phyloP scores from a whole-genome alignment of 2,329 filamentous ascomycete species.

The Bisporella sp. region DNA sequence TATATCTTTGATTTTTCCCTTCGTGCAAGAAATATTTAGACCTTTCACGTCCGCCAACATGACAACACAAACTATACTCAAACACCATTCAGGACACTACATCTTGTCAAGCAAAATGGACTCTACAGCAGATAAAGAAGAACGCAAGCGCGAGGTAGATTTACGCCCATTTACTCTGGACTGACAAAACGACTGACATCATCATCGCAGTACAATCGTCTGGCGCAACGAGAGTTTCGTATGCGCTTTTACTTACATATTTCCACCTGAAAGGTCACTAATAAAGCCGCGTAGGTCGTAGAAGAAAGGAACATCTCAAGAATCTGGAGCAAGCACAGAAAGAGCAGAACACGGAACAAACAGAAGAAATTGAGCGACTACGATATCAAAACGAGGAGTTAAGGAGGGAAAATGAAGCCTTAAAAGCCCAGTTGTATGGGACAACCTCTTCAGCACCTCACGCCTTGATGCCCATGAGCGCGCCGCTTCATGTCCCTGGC shows the following conservation, averaged over 20 bases:
- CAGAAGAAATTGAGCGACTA: conserved; percentile 34
- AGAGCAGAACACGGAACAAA: conserved; percentile 31
- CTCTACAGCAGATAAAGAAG: conserved; percentile 26
- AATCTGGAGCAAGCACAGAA: conserved; percentile 35
- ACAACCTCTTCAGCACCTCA: conserved; percentile 23
- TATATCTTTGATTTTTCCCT: conserved; percentile 3
- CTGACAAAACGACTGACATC: not conserved
- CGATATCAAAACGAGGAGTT: conserved; percentile 34
- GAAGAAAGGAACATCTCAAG: conserved; percentile 37
- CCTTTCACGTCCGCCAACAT: conserved; percentile 12
- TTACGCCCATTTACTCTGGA: not conserved
- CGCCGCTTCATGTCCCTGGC: conserved; percentile 12
- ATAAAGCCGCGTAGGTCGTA: conserved; percentile 28
- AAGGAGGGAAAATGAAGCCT: conserved; percentile 32
- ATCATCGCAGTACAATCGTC: conserved; percentile 30
- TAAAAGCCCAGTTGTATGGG: conserved; percentile 30
- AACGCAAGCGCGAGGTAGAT: conserved; percentile 29
- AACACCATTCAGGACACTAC: conserved; percentile 17
- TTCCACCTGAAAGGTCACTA: conserved; percentile 5
- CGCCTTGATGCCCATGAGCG: conserved; percentile 17
- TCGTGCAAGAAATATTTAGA: conserved; percentile 6
- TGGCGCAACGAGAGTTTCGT: conserved; percentile 38
- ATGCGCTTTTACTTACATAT: conserved; percentile 16
- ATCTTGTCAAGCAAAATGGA: conserved; percentile 22
- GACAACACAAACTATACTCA: conserved; percentile 15